Conservation (phyloP, 202 grass and related monocot species). For the Digitaria exilis region DNA sequence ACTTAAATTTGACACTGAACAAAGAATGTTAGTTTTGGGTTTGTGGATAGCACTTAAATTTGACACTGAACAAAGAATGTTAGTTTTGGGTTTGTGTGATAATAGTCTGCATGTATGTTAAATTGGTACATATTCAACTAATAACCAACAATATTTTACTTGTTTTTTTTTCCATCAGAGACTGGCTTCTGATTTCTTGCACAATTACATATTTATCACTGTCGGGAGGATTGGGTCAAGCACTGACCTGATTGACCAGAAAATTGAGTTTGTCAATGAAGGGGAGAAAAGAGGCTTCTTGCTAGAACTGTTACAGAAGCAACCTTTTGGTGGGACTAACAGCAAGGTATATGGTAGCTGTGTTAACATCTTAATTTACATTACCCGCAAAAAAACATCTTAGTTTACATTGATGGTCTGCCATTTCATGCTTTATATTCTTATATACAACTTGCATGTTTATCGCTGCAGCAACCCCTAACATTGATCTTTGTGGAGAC, state of each 20-base stretch:
- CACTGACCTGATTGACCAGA: constrained; percentile 77
- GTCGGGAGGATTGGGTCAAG: constrained; percentile 82
- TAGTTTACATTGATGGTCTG: background rate
- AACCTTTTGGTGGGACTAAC: constrained; percentile 41
- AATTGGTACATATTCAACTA: constrained; percentile 20
- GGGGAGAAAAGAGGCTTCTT: constrained; percentile 68
- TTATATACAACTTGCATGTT: constrained; percentile 28
- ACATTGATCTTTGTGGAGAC: constrained; percentile 93
- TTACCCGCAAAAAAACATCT: too few species aligned
- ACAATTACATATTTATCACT: constrained; percentile 85
- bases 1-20: too few species aligned
- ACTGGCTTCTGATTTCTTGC: constrained; percentile 72
- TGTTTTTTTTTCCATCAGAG: constrained; percentile 45
- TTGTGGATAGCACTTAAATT: background rate
- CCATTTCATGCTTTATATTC: constrained; percentile 12
- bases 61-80: background rate
- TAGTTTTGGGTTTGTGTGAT: background rate
- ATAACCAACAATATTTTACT: background rate
- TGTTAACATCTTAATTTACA: constrained; percentile 3
- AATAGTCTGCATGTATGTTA: background rate
- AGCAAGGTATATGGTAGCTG: constrained; percentile 49
- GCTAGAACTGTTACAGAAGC: constrained; percentile 54
- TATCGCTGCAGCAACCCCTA: constrained; percentile 51
- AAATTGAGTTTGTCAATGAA: constrained; percentile 64
- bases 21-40: too few species aligned